Evolutionary conservation across 306 rosid species (phyloP).

Genomic region (Ochetophila trinervis): DNA sequence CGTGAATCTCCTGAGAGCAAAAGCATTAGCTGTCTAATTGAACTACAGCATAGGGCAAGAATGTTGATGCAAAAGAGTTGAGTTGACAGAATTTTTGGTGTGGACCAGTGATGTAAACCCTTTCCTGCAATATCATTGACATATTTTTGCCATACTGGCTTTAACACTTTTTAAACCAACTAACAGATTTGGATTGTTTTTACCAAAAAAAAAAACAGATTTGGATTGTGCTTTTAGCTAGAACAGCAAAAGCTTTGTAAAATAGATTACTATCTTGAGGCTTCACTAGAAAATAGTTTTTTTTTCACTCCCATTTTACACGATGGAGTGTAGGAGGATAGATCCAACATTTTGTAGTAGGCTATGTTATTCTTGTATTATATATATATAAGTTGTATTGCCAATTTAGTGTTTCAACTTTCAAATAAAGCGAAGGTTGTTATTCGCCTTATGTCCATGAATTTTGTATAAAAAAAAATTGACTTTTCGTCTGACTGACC

Average conservation of each 20-base stretch:
- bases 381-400: conserved; percentile 25
- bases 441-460: background rate
- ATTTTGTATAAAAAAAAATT: background rate
- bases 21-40: conserved; percentile 32
- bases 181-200: no score
- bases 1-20: conserved; percentile 25
- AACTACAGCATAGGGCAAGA: conserved; percentile 54
- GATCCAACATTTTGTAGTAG: no score
- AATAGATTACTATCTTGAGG: no score
- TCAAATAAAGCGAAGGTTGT: conserved; percentile 12
- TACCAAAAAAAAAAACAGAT: no score
- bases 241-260: no score
- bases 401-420: conserved; percentile 6
- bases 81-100: conserved; percentile 2
- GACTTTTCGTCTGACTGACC: conserved; percentile 3
- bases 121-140: no score
- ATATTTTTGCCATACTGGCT: no score
- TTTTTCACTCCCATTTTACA: background rate
- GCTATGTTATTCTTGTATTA: background rate
- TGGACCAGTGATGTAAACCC: background rate
- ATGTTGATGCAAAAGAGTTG: conserved; percentile 29
- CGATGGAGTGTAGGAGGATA: no score
- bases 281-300: background rate
- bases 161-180: no score
- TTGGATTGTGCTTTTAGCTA: no score